Evolutionary conservation across 441 rosid species (phyloP).

Genomic region (Syzygium malaccense): DNA sequence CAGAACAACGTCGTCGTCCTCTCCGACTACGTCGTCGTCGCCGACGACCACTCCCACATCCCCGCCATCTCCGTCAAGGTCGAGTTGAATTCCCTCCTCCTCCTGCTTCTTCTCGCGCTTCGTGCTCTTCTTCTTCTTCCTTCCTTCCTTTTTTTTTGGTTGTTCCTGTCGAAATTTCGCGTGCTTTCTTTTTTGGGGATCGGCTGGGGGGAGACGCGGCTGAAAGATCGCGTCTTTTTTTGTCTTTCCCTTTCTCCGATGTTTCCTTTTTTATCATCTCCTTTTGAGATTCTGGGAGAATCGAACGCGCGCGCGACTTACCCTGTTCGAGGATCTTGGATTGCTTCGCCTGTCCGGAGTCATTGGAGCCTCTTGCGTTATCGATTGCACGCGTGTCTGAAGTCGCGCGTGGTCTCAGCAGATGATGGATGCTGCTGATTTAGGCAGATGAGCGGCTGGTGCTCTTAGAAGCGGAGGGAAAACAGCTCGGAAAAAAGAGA

Average conservation of each 20-base stretch:
- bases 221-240: neutral
- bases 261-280: neutral
- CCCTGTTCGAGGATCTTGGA: neutral
- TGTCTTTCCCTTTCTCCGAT: no score
- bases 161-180: neutral
- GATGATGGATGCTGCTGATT: neutral
- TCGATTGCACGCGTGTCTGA: neutral
- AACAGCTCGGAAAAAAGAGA: neutral
- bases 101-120: neutral
- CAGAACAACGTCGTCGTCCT: neutral
- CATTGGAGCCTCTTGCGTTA: neutral
- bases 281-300: neutral
- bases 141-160: neutral
- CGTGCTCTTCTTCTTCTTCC: neutral
- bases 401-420: neutral
- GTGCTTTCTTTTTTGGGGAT: neutral
- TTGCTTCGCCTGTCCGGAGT: neutral
- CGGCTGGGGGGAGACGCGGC: neutral
- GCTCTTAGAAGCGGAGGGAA: neutral
- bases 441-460: neutral
- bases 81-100: neutral
- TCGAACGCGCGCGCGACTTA: neutral
- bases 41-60: conserved; percentile 45
- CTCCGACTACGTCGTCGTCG: conserved; percentile 65
- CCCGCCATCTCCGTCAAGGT: conserved; percentile 39